phyloP scores from a whole-genome alignment of 1,284 basidiomycete genomes.

The Cutaneotrichosporon daszewskae region DNA sequence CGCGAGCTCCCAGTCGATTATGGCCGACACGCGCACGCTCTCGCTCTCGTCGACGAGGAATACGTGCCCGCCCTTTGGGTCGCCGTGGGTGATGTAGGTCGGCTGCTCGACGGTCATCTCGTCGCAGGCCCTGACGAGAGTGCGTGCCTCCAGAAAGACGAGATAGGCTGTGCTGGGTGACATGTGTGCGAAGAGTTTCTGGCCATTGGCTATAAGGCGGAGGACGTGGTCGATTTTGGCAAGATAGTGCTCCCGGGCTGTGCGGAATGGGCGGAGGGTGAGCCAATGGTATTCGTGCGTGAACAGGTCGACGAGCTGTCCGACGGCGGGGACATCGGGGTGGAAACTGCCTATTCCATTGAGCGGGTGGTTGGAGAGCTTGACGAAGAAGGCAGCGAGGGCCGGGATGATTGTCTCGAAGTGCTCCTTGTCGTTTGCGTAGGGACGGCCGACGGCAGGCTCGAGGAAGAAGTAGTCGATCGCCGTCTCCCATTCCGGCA shows the following conservation, averaged over 20 bases:
- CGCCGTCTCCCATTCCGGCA: not conserved
- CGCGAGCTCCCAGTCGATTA: slow-evolving; percentile 7
- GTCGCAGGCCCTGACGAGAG: not conserved
- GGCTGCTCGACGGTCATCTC: slow-evolving; percentile 1
- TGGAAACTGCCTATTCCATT: slow-evolving; percentile 1
- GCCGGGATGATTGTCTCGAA: not conserved
- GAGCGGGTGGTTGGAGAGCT: not conserved
- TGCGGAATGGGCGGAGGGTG: slow-evolving; percentile 2
- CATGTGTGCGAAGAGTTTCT: too few relatives aligned
- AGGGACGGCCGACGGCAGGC: not conserved
- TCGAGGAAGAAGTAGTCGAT: not conserved
- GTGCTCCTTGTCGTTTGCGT: not conserved
- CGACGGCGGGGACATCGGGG: not conserved
- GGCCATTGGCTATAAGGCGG: too few relatives aligned
- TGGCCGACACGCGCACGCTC: not conserved
- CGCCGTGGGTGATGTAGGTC: slow-evolving; percentile 5
- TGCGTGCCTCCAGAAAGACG: slow-evolving; percentile 1
- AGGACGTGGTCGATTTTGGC: slow-evolving; percentile 2
- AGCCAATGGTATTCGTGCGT: not conserved
- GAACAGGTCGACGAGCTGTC: not conserved
- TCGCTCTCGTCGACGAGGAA: slow-evolving; percentile 5
- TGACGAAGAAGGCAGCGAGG: slow-evolving; percentile 4
- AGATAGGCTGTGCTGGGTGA: too few relatives aligned
- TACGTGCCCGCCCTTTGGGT: slow-evolving; percentile 3
- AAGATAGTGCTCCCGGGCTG: slow-evolving; percentile 2